Conservation (phyloP, 306 rosid genomes). For the Prunus fruticosa region DNA sequence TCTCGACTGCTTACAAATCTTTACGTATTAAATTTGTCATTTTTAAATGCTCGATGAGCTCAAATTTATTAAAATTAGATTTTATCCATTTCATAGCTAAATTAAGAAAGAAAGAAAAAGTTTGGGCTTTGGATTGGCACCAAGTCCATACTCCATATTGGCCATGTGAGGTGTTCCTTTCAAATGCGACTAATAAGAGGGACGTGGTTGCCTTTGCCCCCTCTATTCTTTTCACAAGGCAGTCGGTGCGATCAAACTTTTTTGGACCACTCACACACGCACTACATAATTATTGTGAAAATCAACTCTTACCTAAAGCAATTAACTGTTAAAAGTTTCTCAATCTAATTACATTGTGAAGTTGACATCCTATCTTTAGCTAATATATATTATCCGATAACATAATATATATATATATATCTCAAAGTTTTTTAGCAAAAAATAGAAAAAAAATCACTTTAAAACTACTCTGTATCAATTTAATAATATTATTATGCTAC, state of each 20-base stretch:
- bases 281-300: constrained; percentile 25
- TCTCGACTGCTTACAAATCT: no score
- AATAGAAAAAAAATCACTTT: no score
- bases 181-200: background rate
- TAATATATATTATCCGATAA: background rate
- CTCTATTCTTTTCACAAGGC: background rate
- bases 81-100: background rate
- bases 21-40: no score
- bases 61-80: no score
- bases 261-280: constrained; percentile 15
- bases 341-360: constrained; percentile 15
- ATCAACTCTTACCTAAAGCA: constrained; percentile 22
- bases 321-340: constrained; percentile 23
- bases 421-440: no score
- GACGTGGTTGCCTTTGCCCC: background rate
- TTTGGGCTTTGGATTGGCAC: background rate
- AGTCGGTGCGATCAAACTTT: constrained; percentile 6
- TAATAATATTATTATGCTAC: no score
- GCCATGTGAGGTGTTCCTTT: background rate
- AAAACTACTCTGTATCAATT: no score
- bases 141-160: background rate
- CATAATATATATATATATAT: no score
- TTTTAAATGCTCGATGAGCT: no score
- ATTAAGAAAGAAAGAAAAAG: background rate
- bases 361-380: constrained; percentile 14